Conservation (phyloP, 2,329 filamentous ascomycete genomes). For the Ceratocystis diversiconidia region DNA sequence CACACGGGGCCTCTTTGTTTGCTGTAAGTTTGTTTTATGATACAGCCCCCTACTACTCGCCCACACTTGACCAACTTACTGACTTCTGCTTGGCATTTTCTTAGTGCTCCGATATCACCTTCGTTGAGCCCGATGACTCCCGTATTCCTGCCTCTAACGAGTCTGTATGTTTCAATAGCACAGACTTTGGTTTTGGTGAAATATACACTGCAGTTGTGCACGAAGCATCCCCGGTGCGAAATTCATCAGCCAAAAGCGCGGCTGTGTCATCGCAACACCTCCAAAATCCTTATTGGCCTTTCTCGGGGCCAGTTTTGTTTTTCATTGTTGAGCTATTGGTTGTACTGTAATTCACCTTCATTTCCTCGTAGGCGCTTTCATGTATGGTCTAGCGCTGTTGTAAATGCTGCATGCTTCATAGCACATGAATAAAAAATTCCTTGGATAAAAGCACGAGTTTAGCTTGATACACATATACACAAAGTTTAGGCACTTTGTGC, state of each 20-base stretch:
- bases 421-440: not conserved
- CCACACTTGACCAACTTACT: not conserved
- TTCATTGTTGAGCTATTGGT: not conserved
- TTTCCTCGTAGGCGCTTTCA: not conserved
- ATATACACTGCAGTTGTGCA: slow-evolving; percentile 36
- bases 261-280: not conserved
- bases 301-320: not conserved
- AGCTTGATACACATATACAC: not conserved
- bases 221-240: slow-evolving; percentile 11
- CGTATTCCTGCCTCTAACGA: slow-evolving; percentile 30
- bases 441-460: not conserved
- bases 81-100: not conserved
- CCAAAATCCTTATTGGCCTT: not conserved
- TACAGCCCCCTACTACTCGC: not conserved
- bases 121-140: slow-evolving; percentile 39
- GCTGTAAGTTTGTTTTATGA: slow-evolving; percentile 39
- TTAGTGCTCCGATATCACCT: slow-evolving; percentile 78
- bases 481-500: not conserved
- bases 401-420: not conserved
- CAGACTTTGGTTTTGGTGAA: slow-evolving; percentile 50
- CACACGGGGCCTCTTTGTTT: slow-evolving; percentile 61
- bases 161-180: slow-evolving; percentile 65
- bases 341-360: not conserved
- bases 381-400: not conserved
- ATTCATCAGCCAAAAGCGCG: slow-evolving; percentile 6